Percentiles rank a stretch among this genome's conserved stretches.
These are phyloP conservation scores for Angomonas deanei DNA, from an alignment of 208 protist species.

Conservation along the genomic window DNA sequence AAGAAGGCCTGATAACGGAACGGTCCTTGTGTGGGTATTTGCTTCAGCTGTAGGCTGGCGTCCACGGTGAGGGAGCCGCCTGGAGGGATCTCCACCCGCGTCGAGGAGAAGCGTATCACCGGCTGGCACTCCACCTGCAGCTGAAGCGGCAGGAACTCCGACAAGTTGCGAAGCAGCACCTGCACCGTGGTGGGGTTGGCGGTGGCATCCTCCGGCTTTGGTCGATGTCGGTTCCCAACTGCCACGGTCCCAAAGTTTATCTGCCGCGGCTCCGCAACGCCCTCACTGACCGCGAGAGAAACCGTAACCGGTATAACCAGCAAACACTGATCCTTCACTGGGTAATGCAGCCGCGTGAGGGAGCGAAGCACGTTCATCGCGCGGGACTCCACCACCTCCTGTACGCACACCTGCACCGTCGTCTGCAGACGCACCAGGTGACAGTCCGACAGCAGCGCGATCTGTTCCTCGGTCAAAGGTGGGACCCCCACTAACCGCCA, in stretches of 20 bases:
- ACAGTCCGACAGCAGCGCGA: slow-evolving; percentile 11
- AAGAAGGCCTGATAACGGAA: slow-evolving; percentile 79
- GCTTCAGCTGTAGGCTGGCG: slow-evolving; percentile 47
- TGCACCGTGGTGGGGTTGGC: background rate
- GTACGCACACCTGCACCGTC: slow-evolving; percentile 15
- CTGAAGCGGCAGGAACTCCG: slow-evolving; percentile 52
- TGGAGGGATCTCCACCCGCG: slow-evolving; percentile 52
- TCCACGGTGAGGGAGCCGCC: slow-evolving; percentile 42
- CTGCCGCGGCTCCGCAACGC: slow-evolving; percentile 31
- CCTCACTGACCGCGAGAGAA: slow-evolving; percentile 61
- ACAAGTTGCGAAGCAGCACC: slow-evolving; percentile 37
- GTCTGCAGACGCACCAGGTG: slow-evolving; percentile 13
- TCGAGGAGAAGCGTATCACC: slow-evolving; percentile 54
- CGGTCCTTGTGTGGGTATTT: slow-evolving; percentile 61
- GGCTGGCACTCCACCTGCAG: slow-evolving; percentile 75
- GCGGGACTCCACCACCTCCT: background rate
- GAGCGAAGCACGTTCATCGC: slow-evolving; percentile 5
- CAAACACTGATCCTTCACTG: slow-evolving; percentile 29
- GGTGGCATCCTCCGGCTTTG: background rate
- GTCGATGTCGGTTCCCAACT: slow-evolving; percentile 1
- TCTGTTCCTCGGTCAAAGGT: slow-evolving; percentile 10
- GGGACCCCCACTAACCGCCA: slow-evolving; percentile 25
- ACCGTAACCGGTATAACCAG: slow-evolving; percentile 37
- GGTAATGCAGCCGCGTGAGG: slow-evolving; percentile 15
- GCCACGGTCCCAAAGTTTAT: slow-evolving; percentile 34